phyloP scores from a whole-genome alignment of 208 protist genomes.

The Acanthamoeba sp. region DNA sequence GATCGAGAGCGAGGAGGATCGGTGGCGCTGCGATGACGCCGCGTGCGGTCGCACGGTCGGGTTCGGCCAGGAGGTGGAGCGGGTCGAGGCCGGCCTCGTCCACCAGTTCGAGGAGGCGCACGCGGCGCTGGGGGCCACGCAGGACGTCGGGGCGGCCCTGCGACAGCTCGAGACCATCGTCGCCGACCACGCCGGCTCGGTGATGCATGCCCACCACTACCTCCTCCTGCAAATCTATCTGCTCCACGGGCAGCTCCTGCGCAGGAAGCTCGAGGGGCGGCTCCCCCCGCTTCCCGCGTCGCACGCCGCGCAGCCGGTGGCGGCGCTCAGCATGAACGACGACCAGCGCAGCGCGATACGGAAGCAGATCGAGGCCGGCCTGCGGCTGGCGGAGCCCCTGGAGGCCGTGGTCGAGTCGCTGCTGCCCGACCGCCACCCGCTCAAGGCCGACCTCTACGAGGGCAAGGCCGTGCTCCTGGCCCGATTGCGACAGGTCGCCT shows the following conservation, averaged over 20 bases:
- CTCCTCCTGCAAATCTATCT: slow-evolving; percentile 10
- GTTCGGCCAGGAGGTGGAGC: neutral
- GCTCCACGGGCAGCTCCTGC: slow-evolving; percentile 18
- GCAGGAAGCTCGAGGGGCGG: neutral
- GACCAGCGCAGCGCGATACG: slow-evolving; percentile 3
- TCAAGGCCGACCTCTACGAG: slow-evolving; percentile 31
- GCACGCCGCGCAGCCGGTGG: neutral
- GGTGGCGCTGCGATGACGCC: slow-evolving; percentile 35
- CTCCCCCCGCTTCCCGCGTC: neutral
- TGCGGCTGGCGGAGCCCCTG: neutral
- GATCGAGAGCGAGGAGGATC: slow-evolving; percentile 33
- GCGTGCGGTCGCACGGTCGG: neutral
- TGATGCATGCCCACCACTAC: slow-evolving; percentile 31
- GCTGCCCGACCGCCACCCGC: slow-evolving; percentile 1
- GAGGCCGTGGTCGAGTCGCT: neutral
- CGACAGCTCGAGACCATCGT: neutral
- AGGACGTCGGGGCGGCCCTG: neutral
- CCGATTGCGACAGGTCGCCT: neutral
- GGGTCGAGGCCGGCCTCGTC: neutral
- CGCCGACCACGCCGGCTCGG: neutral
- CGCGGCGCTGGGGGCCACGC: neutral
- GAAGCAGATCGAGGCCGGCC: neutral
- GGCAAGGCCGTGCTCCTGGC: neutral
- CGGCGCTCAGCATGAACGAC: neutral
- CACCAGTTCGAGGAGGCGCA: slow-evolving; percentile 19